Conservation (phyloP, 495 filamentous ascomycete species). For the Penicillium crystallinum region DNA sequence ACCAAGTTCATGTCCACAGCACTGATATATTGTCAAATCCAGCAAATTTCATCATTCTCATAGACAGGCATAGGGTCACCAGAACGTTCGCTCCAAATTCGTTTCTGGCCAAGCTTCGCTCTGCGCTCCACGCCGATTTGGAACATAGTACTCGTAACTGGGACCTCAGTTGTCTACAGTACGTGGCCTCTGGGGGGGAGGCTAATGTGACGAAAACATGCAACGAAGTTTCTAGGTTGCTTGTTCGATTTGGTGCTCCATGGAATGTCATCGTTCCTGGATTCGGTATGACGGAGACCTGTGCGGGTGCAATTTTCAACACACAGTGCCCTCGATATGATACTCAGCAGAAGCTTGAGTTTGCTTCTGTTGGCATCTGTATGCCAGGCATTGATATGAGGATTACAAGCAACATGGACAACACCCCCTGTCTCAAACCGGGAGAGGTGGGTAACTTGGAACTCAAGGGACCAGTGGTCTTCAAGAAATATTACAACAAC, state of each 20-base stretch:
- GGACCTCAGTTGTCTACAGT: constrained; percentile 19
- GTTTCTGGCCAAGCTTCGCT: constrained; percentile 26
- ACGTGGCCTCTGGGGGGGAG: constrained; percentile 31
- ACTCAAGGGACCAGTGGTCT: constrained; percentile 55
- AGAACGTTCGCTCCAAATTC: constrained; percentile 50
- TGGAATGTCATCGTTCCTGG: constrained; percentile 35
- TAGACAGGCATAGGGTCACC: constrained; percentile 34
- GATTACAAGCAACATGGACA: neutral
- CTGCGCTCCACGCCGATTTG: neutral
- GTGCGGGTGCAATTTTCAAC: constrained; percentile 44
- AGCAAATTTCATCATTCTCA: constrained; percentile 28
- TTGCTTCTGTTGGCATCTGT: constrained; percentile 30
- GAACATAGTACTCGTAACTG: neutral
- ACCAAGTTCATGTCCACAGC: constrained; percentile 42
- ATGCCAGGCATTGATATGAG: constrained; percentile 1
- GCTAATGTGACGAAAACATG: constrained; percentile 4
- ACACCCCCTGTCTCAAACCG: neutral
- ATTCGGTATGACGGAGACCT: constrained; percentile 56
- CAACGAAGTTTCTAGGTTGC: too few relatives aligned
- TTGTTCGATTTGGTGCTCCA: neutral
- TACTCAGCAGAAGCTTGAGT: constrained; percentile 7
- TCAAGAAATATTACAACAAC: constrained; percentile 72
- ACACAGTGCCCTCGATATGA: constrained; percentile 32
- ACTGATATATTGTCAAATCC: constrained; percentile 37
- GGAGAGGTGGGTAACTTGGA: constrained; percentile 17